phyloP scores from a whole-genome alignment of 148 eudicot genomes.

The Amaranthus cruentus region DNA sequence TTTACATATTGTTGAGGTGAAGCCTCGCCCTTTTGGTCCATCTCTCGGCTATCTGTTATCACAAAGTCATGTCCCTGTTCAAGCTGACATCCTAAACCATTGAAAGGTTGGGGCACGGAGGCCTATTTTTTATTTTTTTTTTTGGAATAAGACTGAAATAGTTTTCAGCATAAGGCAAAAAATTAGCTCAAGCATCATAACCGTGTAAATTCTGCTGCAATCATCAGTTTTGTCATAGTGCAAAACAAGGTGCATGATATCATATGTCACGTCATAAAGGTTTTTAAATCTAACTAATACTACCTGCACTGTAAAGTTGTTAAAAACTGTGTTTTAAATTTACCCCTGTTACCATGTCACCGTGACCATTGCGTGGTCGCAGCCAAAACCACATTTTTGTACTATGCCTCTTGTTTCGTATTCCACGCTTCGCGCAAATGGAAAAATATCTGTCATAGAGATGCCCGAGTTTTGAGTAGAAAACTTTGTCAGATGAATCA shows the following conservation, averaged over 20 bases:
- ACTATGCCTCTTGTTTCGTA: not conserved
- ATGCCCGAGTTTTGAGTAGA: not conserved
- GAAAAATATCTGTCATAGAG: not conserved
- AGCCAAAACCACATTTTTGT: not conserved
- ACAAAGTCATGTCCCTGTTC: not conserved
- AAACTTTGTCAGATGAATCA: not conserved
- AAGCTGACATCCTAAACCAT: not conserved
- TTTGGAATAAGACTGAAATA: not conserved
- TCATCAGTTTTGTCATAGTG: not conserved
- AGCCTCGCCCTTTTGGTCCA: too few species aligned
- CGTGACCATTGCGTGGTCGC: too few species aligned
- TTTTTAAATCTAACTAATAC: too few species aligned
- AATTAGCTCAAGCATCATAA: not conserved
- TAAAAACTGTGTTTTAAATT: too few species aligned
- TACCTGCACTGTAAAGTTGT: too few species aligned
- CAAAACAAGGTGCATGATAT: too few species aligned
- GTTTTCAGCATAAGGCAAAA: not conserved
- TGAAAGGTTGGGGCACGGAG: not conserved
- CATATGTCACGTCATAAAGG: too few species aligned
- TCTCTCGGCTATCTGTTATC: not conserved
- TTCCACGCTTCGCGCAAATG: not conserved
- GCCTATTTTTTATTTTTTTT: not conserved
- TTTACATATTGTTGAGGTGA: too few species aligned
- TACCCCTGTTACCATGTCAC: too few species aligned
- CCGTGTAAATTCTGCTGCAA: not conserved